phyloP scores from a whole-genome alignment of 768 basidiomycete species.

The Suillus hirtellus region DNA sequence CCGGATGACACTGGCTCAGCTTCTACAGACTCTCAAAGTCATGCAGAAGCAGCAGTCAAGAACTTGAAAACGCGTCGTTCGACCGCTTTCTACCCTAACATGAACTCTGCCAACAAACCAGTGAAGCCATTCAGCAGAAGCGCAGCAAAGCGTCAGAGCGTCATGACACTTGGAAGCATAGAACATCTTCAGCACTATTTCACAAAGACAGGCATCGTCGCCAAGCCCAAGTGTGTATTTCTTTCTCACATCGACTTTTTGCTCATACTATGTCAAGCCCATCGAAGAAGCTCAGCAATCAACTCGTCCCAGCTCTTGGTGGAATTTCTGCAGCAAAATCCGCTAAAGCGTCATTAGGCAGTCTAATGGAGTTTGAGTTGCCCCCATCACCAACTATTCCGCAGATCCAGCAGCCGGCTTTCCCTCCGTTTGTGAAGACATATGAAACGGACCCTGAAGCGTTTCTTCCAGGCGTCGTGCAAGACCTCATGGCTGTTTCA shows the following conservation, averaged over 20 bases:
- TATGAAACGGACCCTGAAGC: constrained; percentile 76
- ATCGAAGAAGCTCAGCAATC: constrained; percentile 53
- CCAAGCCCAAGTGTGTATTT: constrained; percentile 66
- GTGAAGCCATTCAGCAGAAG: constrained; percentile 86
- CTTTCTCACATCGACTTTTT: constrained; percentile 7
- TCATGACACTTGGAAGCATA: constrained; percentile 94
- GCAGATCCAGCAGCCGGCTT: constrained; percentile 41
- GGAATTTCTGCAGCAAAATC: constrained; percentile 47
- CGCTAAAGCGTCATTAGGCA: constrained; percentile 41
- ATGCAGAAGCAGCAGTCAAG: constrained; percentile 34
- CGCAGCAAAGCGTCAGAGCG: constrained; percentile 91
- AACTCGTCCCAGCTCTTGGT: constrained; percentile 78
- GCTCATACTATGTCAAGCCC: constrained; percentile 32
- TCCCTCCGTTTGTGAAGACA: constrained; percentile 59
- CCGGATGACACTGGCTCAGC: constrained; percentile 59
- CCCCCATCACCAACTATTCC: constrained; percentile 71
- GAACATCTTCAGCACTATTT: constrained; percentile 96
- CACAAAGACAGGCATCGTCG: constrained; percentile 79
- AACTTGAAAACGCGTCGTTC: constrained; percentile 54
- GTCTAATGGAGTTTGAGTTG: constrained; percentile 54
- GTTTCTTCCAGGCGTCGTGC: constrained; percentile 73
- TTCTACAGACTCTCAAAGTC: constrained; percentile 34
- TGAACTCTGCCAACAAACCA: constrained; percentile 68
- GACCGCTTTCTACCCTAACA: constrained; percentile 77
- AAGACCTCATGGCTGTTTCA: constrained; percentile 69